phyloP scores from a whole-genome alignment of 192 early-diverging fungal genomes.

The Rhizoclosmatium sp. region DNA sequence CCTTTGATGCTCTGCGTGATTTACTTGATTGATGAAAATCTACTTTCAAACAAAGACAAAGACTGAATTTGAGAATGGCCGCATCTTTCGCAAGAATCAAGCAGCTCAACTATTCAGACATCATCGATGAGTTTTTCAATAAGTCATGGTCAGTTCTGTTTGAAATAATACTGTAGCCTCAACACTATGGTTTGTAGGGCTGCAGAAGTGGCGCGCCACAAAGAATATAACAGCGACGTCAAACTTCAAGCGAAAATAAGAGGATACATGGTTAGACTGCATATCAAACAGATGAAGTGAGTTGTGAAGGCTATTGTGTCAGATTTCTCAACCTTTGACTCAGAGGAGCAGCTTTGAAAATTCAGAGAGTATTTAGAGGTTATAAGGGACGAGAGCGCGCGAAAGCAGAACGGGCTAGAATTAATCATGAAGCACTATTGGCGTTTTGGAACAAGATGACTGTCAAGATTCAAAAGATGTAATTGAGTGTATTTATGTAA shows the following conservation, averaged over 20 bases:
- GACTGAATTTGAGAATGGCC: conserved; percentile 8
- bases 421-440: conserved; percentile 26
- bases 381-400: conserved; percentile 31
- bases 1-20: too few species aligned
- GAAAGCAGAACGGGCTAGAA: conserved; percentile 32
- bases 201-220: conserved; percentile 13
- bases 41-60: too few species aligned
- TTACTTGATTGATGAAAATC: too few species aligned
- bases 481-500: conserved; percentile 5
- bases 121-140: conserved; percentile 30
- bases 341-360: conserved; percentile 17
- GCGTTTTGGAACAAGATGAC: conserved; percentile 41
- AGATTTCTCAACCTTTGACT: neutral
- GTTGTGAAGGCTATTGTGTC: neutral
- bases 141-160: conserved; percentile 7
- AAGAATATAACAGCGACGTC: conserved; percentile 26
- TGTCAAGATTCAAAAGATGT: conserved; percentile 55
- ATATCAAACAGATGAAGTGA: conserved; percentile 2
- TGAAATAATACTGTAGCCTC: neutral
- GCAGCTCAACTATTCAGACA: conserved; percentile 8
- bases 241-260: conserved; percentile 20
- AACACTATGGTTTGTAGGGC: neutral
- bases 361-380: conserved; percentile 52
- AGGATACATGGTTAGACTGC: conserved; percentile 3
- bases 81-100: conserved; percentile 1